These are phyloP conservation scores for Botrytis fragariae DNA, from an alignment of 2,329 filamentous ascomycete species.

Conservation along the genomic window DNA sequence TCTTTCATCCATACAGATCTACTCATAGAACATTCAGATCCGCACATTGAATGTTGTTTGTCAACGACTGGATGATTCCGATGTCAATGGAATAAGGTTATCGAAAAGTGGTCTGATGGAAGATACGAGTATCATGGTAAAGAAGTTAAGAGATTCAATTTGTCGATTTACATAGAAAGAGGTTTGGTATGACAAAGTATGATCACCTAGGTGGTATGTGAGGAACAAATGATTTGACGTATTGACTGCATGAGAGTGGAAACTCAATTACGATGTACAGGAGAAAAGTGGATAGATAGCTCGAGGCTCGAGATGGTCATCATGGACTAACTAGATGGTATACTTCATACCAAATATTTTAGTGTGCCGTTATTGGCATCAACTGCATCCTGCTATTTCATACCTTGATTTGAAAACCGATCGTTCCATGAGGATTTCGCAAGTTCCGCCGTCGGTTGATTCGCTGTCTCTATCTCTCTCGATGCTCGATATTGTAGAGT, in stretches of 20 bases:
- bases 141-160: neutral
- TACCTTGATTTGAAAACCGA: neutral
- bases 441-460: neutral
- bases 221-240: neutral
- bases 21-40: neutral
- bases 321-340: neutral
- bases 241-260: neutral
- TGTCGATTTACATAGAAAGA: neutral
- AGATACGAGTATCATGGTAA: neutral
- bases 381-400: neutral
- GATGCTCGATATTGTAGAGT: neutral
- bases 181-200: neutral
- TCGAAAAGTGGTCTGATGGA: conserved; percentile 3
- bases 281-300: neutral
- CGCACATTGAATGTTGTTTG: neutral
- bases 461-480: neutral
- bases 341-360: neutral
- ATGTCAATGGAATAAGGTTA: neutral
- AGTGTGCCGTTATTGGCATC: neutral
- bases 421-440: neutral
- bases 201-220: neutral
- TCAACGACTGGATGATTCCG: neutral
- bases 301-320: neutral
- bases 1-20: neutral
- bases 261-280: neutral